Evolutionary conservation across 768 basidiomycete species (phyloP), one percentile per base, ranked within the genome.

Genomic region (Chalciporus sphaerocephalus): DNA sequence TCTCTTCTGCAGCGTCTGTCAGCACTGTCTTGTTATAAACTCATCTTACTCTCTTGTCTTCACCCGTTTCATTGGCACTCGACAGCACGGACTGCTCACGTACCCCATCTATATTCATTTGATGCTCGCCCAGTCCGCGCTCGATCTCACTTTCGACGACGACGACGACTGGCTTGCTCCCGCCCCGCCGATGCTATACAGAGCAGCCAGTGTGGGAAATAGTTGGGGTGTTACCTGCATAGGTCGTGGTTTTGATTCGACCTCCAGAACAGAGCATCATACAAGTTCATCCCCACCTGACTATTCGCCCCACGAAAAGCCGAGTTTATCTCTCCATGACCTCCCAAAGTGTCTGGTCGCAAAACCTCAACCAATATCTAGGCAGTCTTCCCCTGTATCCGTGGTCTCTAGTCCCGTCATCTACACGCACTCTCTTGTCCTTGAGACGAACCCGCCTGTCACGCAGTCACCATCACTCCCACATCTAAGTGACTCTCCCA

Each of bases 181-280:
- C 33, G 68, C 72, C 28, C 71, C 74, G 23, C 63, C 74, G 4
- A 65, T 74, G 22, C 72, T 83, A 16, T 80, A 82, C 66, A 72
- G 78, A 48, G 69, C 83, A 6, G 75, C 85, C 32, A 85, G 83
- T 48, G 80, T 85, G 42, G 79, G 82, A 24, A 79, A 80, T 50
- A 89, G 87, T 66, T 92, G 87, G 86, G 85, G 84, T 6, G 87
- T 92, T 50, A 91, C 89, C 16, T 87, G 80, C 28, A 83, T 91
- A 38, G 89, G 89, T 10, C 79, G 85, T 38, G 89, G 89, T 15
- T 90, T 88, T 59, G 73, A 87, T 64, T 90, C 88, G 85, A 74
- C 73, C 44, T 66, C 73, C 47, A 68, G 66, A 40, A 62, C 67
- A 34, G 71, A 72, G 27, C 60, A 66, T 27, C 51, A 44, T 40